Percentiles rank a stretch among this genome's conserved stretches.
phyloP scores from a whole-genome alignment of 2,329 filamentous ascomycete species.

The Paradendryphiella salina region DNA sequence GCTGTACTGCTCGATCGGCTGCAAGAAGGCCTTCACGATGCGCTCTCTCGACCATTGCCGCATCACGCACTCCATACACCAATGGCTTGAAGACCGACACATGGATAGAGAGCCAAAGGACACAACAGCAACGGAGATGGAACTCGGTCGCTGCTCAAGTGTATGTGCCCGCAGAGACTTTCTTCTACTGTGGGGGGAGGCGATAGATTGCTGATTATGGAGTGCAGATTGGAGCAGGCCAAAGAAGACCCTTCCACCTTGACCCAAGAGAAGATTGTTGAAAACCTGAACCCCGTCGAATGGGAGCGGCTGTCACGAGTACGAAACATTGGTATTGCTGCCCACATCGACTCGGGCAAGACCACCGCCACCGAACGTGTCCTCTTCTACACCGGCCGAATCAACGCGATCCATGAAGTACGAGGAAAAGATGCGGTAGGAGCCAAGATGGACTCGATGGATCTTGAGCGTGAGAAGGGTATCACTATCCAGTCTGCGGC shows the following conservation, averaged over 20 bases:
- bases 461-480: slow-evolving; percentile 95
- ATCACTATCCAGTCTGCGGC: slow-evolving; percentile 99
- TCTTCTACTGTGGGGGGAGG: not conserved
- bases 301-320: slow-evolving; percentile 76
- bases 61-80: slow-evolving; percentile 32
- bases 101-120: slow-evolving; percentile 34
- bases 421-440: slow-evolving; percentile 91
- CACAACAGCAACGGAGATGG: slow-evolving; percentile 39
- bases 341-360: slow-evolving; percentile 98
- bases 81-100: slow-evolving; percentile 36
- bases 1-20: slow-evolving; percentile 31
- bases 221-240: slow-evolving; percentile 55
- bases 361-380: slow-evolving; percentile 96
- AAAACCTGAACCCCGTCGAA: slow-evolving; percentile 80
- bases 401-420: slow-evolving; percentile 96
- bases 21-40: slow-evolving; percentile 35
- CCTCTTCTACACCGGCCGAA: slow-evolving; percentile 96
- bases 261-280: slow-evolving; percentile 68
- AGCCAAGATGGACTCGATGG: slow-evolving; percentile 99
- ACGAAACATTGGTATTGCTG: slow-evolving; percentile 97
- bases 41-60: slow-evolving; percentile 40
- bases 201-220: slow-evolving; percentile 27
- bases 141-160: slow-evolving; percentile 45
- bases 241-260: slow-evolving; percentile 60
- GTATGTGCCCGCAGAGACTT: slow-evolving; percentile 31